phyloP scores from a whole-genome alignment of 805 yeast species.

The Hanseniaspora pseudoguilliermondii region DNA sequence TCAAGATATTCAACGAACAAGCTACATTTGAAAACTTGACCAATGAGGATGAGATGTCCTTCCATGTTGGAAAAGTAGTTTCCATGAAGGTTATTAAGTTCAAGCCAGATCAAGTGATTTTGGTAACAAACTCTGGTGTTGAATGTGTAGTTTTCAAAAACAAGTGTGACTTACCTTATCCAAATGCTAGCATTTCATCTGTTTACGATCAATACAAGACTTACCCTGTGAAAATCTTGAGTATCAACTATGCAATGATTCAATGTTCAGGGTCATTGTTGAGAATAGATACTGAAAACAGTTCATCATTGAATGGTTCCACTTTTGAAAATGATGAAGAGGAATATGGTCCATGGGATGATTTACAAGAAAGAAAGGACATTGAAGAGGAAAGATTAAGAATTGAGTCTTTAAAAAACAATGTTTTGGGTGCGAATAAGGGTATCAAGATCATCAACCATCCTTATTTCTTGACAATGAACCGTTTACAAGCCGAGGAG shows the following conservation, averaged over 20 bases:
- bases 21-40: constrained; percentile 84
- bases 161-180: constrained; percentile 21
- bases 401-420: constrained; percentile 8
- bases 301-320: constrained; percentile 24
- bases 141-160: constrained; percentile 43
- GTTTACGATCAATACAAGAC: constrained; percentile 58
- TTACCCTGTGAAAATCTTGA: constrained; percentile 65
- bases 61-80: constrained; percentile 55
- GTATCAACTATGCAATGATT: constrained; percentile 61
- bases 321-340: constrained; percentile 27
- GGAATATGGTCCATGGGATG: constrained; percentile 67
- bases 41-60: constrained; percentile 64
- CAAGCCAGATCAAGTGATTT: constrained; percentile 29
- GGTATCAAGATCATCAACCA: constrained; percentile 72
- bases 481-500: constrained; percentile 80
- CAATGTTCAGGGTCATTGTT: constrained; percentile 61
- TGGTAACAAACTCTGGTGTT: constrained; percentile 47
- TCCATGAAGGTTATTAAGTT: constrained; percentile 58
- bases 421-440: constrained; percentile 33
- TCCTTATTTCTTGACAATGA: constrained; percentile 77
- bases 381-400: constrained; percentile 48
- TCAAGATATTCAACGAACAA: constrained; percentile 47
- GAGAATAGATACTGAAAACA: constrained; percentile 48
- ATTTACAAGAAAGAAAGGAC: constrained; percentile 60
- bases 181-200: constrained; percentile 29